phyloP scores from a whole-genome alignment of 108 stramenopile genomes.

The Cylindrotheca closterium region DNA sequence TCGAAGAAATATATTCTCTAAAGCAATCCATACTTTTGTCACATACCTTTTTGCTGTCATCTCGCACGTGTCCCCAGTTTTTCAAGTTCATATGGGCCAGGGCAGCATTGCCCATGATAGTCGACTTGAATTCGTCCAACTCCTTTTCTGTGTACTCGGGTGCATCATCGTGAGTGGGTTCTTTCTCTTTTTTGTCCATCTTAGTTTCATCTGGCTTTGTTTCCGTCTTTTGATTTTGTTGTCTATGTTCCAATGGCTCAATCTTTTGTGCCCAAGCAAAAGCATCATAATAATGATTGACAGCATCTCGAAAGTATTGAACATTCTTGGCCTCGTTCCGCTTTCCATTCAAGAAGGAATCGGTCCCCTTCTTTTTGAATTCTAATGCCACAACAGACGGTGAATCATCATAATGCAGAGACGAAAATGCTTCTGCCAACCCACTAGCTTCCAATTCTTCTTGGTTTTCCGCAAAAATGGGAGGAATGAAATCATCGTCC shows the following conservation, averaged over 20 bases:
- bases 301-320: constrained; percentile 87
- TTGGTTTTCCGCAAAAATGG: constrained; percentile 66
- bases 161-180: constrained; percentile 44
- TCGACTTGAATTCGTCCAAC: constrained; percentile 66
- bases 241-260: constrained; percentile 41
- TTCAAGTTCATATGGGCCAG: constrained; percentile 82
- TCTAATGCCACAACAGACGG: constrained; percentile 70
- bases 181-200: constrained; percentile 14
- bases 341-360: constrained; percentile 72
- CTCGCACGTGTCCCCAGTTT: constrained; percentile 84
- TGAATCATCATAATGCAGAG: constrained; percentile 74
- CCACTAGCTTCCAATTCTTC: constrained; percentile 79
- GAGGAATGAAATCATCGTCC: constrained; percentile 88
- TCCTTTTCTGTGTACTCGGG: constrained; percentile 66
- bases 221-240: constrained; percentile 7
- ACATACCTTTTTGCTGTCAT: constrained; percentile 63
- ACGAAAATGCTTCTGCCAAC: constrained; percentile 77
- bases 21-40: not conserved
- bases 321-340: constrained; percentile 79
- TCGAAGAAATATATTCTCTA: not conserved
- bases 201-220: constrained; percentile 1
- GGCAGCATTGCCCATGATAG: constrained; percentile 73
- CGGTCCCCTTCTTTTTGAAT: constrained; percentile 75
- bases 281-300: constrained; percentile 88
- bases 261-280: constrained; percentile 79